These are phyloP conservation scores for Erodium maritimum DNA, from an alignment of 345 rosid genomes.

Conservation along the genomic window DNA sequence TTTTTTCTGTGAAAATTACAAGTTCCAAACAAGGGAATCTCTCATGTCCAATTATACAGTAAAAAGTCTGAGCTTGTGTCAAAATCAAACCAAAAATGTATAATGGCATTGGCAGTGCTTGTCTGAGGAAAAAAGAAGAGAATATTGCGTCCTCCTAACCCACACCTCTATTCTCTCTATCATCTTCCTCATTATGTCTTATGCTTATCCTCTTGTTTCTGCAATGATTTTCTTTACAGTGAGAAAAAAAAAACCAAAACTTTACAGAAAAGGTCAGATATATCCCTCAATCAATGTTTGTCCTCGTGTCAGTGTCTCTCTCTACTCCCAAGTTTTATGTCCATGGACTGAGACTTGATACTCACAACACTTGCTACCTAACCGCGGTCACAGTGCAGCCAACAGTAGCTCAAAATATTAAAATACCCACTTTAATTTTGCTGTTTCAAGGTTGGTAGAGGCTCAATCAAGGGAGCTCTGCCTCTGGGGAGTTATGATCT, in stretches of 20 bases:
- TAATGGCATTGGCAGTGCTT: too few relatives aligned
- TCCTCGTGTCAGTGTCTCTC: not conserved
- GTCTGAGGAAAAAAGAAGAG: not conserved
- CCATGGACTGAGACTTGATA: not conserved
- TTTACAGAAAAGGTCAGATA: not conserved
- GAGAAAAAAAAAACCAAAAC: not conserved
- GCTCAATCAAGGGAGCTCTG: not conserved
- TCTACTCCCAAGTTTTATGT: not conserved
- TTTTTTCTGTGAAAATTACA: too few relatives aligned
- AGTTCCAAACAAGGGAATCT: too few relatives aligned
- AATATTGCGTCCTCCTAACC: not conserved
- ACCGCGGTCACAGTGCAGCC: not conserved
- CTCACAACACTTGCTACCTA: not conserved
- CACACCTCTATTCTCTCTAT: too few relatives aligned
- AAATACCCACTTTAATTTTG: not conserved
- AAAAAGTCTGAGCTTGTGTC: too few relatives aligned
- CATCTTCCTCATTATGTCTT: not conserved
- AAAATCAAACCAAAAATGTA: too few relatives aligned
- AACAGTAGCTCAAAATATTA: not conserved
- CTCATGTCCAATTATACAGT: too few relatives aligned
- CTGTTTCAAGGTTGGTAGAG: not conserved
- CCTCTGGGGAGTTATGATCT: not conserved
- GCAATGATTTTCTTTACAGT: not conserved
- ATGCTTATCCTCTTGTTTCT: not conserved
- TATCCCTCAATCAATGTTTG: not conserved